Conservation (phyloP, 2,329 filamentous ascomycete species). For the Myriangium duriaei region DNA sequence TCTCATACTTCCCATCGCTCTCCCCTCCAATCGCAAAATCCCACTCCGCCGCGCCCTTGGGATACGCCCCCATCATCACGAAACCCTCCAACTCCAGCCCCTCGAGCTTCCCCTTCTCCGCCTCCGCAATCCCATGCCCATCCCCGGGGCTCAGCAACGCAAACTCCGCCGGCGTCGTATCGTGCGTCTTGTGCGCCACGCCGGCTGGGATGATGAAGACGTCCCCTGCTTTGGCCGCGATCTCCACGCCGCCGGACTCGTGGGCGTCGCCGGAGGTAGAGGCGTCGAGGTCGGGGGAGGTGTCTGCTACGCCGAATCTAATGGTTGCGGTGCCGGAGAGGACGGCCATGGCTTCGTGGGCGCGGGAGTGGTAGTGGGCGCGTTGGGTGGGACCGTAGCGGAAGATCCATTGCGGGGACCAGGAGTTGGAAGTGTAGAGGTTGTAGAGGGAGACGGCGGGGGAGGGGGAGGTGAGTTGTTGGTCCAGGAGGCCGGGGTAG, state of each 20-base stretch:
- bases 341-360: conserved; percentile 48
- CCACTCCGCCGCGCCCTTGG: conserved; percentile 32
- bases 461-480: conserved; percentile 16
- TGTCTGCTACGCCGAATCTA: conserved; percentile 43
- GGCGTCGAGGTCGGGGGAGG: conserved; percentile 25
- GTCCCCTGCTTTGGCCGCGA: conserved; percentile 40
- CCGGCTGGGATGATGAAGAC: conserved; percentile 48
- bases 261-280: conserved; percentile 28
- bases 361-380: conserved; percentile 45
- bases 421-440: conserved; percentile 37
- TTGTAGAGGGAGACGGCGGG: conserved; percentile 27
- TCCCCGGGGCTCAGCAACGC: conserved; percentile 34
- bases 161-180: conserved; percentile 30
- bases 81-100: conserved; percentile 32
- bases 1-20: conserved; percentile 28
- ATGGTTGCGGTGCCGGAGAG: conserved; percentile 41
- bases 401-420: conserved; percentile 45
- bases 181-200: conserved; percentile 42
- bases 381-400: conserved; percentile 43
- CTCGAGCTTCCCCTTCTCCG: conserved; percentile 25
- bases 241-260: conserved; percentile 38
- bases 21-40: conserved; percentile 39
- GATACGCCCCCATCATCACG: conserved; percentile 48
- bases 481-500: conserved; percentile 33
- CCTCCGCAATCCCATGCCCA: conserved; percentile 24